Conservation (phyloP, 768 basidiomycete genomes). For the Cytidiella melzeri region DNA sequence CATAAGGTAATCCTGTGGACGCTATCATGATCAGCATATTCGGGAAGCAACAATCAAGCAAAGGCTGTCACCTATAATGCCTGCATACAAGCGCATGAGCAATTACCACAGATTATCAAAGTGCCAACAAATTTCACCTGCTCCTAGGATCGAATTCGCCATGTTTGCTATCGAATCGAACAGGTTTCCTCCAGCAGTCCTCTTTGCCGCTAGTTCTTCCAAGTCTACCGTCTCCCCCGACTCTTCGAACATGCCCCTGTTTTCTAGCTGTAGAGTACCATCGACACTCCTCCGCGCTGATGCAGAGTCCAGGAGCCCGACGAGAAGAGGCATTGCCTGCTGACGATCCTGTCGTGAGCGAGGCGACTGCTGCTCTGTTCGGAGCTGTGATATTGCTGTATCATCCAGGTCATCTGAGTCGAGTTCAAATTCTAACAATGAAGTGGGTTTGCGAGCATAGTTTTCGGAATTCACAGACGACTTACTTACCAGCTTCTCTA, state of each 20-base stretch:
- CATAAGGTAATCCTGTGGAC: constrained; percentile 89
- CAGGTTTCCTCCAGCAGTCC: constrained; percentile 64
- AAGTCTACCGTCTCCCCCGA: constrained; percentile 40
- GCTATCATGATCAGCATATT: too few species aligned
- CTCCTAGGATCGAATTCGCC: constrained; percentile 95
- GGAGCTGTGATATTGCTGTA: constrained; percentile 24
- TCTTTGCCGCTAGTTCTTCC: constrained; percentile 65
- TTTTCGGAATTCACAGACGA: constrained; percentile 10
- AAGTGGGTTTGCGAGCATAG: constrained; percentile 1
- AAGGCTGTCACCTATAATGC: constrained; percentile 77
- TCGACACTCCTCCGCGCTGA: constrained; percentile 51
- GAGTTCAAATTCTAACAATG: constrained; percentile 65
- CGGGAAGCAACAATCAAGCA: too few species aligned
- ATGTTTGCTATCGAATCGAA: constrained; percentile 84
- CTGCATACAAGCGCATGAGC: too few species aligned
- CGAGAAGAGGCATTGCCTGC: constrained; percentile 68
- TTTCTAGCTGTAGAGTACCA: constrained; percentile 42
- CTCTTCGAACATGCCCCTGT: constrained; percentile 24
- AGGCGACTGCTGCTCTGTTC: constrained; percentile 25
- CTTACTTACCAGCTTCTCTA: constrained; percentile 72
- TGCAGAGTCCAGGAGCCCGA: constrained; percentile 69
- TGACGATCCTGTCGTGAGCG: constrained; percentile 37
- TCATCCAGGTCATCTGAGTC: constrained; percentile 81
- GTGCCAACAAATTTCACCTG: constrained; percentile 45
- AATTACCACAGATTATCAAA: too few species aligned